These are phyloP conservation scores for Aciculosporium take DNA, from an alignment of 2,329 filamentous ascomycete genomes.

Conservation along the genomic window DNA sequence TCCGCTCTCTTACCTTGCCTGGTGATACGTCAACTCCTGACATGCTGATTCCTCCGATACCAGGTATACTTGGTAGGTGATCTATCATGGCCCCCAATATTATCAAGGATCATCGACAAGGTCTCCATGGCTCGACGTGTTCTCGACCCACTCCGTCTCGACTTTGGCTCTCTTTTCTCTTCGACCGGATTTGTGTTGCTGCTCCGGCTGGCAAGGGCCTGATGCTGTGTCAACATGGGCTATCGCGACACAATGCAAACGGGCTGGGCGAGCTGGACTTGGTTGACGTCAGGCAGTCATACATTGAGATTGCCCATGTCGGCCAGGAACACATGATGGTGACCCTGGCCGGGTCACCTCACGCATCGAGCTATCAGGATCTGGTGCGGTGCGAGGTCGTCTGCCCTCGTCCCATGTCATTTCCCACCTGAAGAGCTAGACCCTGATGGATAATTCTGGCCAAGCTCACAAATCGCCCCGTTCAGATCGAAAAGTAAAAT, in stretches of 20 bases:
- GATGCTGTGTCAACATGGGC: neutral
- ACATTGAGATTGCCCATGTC: neutral
- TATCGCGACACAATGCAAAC: neutral
- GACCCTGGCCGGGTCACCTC: neutral
- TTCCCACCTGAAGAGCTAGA: neutral
- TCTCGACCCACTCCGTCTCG: neutral
- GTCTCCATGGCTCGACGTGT: neutral
- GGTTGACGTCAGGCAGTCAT: conserved; percentile 1
- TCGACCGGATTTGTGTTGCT: neutral
- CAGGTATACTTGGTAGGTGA: neutral
- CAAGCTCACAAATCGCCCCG: neutral
- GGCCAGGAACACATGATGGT: neutral
- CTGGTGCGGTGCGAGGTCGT: neutral
- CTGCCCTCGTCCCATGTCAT: neutral
- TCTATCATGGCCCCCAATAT: neutral
- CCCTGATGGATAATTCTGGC: neutral
- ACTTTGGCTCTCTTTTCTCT: neutral
- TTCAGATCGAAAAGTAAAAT: neutral
- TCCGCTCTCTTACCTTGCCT: neutral
- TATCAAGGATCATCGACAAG: neutral
- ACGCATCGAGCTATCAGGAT: neutral
- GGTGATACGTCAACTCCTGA: neutral
- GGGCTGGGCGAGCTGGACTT: neutral
- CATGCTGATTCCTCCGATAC: neutral
- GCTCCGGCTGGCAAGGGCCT: neutral